phyloP scores from a whole-genome alignment of 2,329 filamentous ascomycete species.

The Trichoderma sp. region DNA sequence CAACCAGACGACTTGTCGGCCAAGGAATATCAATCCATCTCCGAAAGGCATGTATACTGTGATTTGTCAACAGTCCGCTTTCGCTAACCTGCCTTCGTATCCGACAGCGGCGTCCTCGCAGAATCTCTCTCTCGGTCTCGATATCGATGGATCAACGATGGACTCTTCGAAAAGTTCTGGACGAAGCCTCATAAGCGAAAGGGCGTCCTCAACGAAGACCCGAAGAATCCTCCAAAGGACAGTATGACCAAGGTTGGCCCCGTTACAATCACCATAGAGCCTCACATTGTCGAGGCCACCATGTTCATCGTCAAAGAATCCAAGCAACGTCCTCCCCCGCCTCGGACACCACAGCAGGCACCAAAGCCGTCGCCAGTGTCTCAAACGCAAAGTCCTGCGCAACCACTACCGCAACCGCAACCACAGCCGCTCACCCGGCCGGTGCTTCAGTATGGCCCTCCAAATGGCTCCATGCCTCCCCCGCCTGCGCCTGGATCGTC shows the following conservation, averaged over 20 bases:
- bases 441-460: slow-evolving; percentile 64
- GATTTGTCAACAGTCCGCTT: background rate
- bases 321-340: slow-evolving; percentile 36
- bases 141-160: slow-evolving; percentile 68
- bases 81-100: slow-evolving; percentile 7
- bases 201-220: slow-evolving; percentile 60
- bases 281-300: slow-evolving; percentile 74
- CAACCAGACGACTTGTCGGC: slow-evolving; percentile 62
- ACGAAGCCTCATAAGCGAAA: slow-evolving; percentile 69
- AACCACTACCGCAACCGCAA: slow-evolving; percentile 12
- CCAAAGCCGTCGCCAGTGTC: slow-evolving; percentile 12
- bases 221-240: slow-evolving; percentile 67
- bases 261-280: slow-evolving; percentile 73
- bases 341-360: slow-evolving; percentile 36
- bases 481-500: slow-evolving; percentile 40
- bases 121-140: slow-evolving; percentile 73
- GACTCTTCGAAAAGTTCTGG: slow-evolving; percentile 76
- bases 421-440: slow-evolving; percentile 43
- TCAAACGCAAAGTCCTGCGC: slow-evolving; percentile 14
- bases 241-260: slow-evolving; percentile 71
- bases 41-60: slow-evolving; percentile 58
- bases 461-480: slow-evolving; percentile 60
- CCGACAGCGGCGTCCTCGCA: slow-evolving; percentile 65
- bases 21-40: slow-evolving; percentile 70
- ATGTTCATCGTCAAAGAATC: slow-evolving; percentile 70